phyloP scores from a whole-genome alignment of 352 stramenopile genomes.

The Salisapilia sapeloensis region DNA sequence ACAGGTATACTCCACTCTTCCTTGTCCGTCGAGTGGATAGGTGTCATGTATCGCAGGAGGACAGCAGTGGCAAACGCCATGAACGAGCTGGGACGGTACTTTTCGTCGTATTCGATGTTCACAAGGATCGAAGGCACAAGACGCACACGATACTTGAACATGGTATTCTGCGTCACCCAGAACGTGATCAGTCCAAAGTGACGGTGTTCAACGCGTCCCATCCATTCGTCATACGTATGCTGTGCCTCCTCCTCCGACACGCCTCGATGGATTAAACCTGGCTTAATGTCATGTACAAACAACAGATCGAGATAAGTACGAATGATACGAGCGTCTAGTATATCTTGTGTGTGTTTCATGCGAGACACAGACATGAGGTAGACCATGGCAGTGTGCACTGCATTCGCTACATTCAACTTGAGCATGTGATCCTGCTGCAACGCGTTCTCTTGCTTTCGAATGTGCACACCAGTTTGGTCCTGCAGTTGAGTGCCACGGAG shows the following conservation, averaged over 20 bases:
- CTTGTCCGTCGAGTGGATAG: conserved; percentile 10
- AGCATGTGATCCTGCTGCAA: conserved; percentile 73
- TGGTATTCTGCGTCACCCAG: conserved; percentile 85
- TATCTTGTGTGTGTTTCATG: conserved; percentile 11
- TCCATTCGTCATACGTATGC: conserved; percentile 70
- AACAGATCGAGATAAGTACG: conserved; percentile 72
- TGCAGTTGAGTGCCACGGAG: conserved; percentile 12
- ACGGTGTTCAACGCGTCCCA: conserved; percentile 59
- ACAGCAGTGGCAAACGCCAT: conserved; percentile 31
- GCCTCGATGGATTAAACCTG: conserved; percentile 15
- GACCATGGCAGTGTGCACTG: conserved; percentile 82
- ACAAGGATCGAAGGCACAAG: conserved; percentile 15
- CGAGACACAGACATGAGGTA: conserved; percentile 49
- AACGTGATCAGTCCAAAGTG: conserved; percentile 86
- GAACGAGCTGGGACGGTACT: conserved; percentile 14
- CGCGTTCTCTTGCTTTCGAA: conserved; percentile 17
- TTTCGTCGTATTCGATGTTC: conserved; percentile 6
- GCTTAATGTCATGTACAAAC: conserved; percentile 61
- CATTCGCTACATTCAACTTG: conserved; percentile 86
- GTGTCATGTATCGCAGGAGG: conserved; percentile 31
- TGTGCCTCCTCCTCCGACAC: conserved; percentile 15
- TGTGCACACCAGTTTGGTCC: conserved; percentile 24
- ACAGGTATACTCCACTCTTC: conserved; percentile 2
- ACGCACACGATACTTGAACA: conserved; percentile 23
- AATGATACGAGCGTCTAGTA: conserved; percentile 12